Conservation (phyloP, 2,329 filamentous ascomycete species). For the Aspergillus ruber region DNA sequence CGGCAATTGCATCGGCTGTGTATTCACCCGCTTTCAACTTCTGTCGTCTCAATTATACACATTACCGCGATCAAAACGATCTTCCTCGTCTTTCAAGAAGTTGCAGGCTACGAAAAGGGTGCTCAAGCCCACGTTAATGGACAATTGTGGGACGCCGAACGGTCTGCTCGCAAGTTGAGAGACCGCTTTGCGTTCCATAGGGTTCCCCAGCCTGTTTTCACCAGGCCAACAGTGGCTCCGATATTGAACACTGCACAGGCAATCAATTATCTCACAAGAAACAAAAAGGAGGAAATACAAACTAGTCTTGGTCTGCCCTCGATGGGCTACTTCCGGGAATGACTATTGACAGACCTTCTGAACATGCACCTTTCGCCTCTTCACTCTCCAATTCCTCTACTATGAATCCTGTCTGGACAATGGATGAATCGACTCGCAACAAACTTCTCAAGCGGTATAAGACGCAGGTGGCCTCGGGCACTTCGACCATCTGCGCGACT, state of each 20-base stretch:
- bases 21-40: background rate
- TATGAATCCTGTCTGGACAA: constrained; percentile 25
- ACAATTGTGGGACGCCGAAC: constrained; percentile 45
- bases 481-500: constrained; percentile 40
- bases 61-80: background rate
- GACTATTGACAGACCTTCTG: constrained; percentile 33
- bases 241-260: constrained; percentile 1
- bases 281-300: constrained; percentile 8
- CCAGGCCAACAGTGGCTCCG: constrained; percentile 2
- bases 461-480: constrained; percentile 41
- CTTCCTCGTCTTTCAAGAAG: background rate
- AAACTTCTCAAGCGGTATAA: constrained; percentile 41
- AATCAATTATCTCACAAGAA: constrained; percentile 8
- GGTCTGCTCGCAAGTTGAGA: constrained; percentile 44
- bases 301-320: constrained; percentile 9
- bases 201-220: constrained; percentile 38
- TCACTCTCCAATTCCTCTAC: constrained; percentile 27
- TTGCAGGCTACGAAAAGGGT: constrained; percentile 6
- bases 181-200: constrained; percentile 48
- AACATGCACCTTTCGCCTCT: constrained; percentile 35
- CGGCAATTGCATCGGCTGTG: background rate
- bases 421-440: constrained; percentile 37
- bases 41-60: no score
- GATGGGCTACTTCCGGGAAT: constrained; percentile 30
- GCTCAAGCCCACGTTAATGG: constrained; percentile 29